These are phyloP conservation scores for Rosa hybrid DNA, from an alignment of 331 rosid species.

Conservation along the genomic window DNA sequence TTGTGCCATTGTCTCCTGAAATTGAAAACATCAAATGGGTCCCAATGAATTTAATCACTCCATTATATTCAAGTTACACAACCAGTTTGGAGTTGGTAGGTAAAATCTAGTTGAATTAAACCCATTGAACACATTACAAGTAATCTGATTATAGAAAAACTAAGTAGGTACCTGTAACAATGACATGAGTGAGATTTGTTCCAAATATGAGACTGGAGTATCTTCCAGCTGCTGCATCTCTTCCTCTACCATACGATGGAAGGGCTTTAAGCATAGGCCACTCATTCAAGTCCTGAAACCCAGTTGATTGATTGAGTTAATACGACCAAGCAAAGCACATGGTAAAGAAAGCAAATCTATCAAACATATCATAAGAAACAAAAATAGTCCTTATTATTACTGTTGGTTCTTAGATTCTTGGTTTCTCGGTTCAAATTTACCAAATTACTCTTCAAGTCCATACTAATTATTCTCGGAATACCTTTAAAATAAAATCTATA, in stretches of 20 bases:
- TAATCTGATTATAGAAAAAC: neutral
- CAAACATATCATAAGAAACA: neutral
- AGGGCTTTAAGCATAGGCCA: slow-evolving; percentile 43
- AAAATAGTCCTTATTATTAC: neutral
- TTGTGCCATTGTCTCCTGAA: slow-evolving; percentile 54
- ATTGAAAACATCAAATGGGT: neutral
- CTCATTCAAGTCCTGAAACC: slow-evolving; percentile 41
- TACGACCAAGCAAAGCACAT: neutral
- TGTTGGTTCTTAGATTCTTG: neutral
- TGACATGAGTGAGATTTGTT: slow-evolving; percentile 54
- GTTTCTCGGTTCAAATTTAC: neutral
- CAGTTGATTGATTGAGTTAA: neutral
- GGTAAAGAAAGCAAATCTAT: neutral
- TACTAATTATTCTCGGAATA: too few relatives aligned
- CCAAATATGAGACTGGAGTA: slow-evolving; percentile 49
- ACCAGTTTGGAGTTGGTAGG: neutral
- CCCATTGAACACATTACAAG: neutral
- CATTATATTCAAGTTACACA: neutral
- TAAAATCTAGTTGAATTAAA: neutral
- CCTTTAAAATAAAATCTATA: too few relatives aligned
- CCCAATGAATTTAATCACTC: neutral
- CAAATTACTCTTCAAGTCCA: neutral
- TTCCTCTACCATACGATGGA: slow-evolving; percentile 60
- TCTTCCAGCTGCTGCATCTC: slow-evolving; percentile 52
- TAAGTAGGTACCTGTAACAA: slow-evolving; percentile 41